phyloP scores from a whole-genome alignment of 352 stramenopile genomes.

The Phytophthora ramorum region DNA sequence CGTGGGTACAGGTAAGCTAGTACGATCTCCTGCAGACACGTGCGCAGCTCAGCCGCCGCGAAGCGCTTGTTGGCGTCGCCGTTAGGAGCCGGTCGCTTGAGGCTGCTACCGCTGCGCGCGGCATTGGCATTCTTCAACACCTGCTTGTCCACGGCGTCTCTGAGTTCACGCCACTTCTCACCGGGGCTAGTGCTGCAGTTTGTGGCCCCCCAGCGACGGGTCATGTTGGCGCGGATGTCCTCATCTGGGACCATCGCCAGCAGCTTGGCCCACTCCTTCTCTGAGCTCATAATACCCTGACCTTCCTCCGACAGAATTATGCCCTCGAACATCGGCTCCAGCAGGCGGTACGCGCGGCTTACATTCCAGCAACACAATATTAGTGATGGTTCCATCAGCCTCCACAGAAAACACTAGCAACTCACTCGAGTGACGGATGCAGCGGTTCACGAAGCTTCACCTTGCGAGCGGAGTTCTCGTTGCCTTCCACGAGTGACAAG shows the following conservation, averaged over 20 bases:
- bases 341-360: conserved; percentile 91
- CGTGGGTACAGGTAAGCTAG: conserved; percentile 97
- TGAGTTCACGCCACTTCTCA: conserved; percentile 92
- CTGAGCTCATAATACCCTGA: conserved; percentile 91
- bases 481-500: conserved; percentile 94
- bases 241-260: conserved; percentile 94
- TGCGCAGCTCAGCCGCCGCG: conserved; percentile 72
- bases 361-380: conserved; percentile 6
- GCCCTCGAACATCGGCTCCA: conserved; percentile 96
- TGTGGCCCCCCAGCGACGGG: conserved; percentile 58
- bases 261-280: conserved; percentile 92
- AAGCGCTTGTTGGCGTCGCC: conserved; percentile 62
- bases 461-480: conserved; percentile 90
- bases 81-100: conserved; percentile 51
- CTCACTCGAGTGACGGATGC: conserved; percentile 93
- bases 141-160: conserved; percentile 73
- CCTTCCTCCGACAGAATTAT: conserved; percentile 91
- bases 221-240: conserved; percentile 74
- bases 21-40: conserved; percentile 96
- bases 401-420: conserved; percentile 9
- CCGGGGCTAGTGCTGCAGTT: conserved; percentile 63
- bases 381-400: background rate
- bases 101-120: conserved; percentile 47
- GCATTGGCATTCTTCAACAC: conserved; percentile 59
- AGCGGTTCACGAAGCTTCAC: conserved; percentile 93